Evolutionary conservation across 768 basidiomycete species (phyloP).

Genomic region (Porpolomopsis calyptriformis): DNA sequence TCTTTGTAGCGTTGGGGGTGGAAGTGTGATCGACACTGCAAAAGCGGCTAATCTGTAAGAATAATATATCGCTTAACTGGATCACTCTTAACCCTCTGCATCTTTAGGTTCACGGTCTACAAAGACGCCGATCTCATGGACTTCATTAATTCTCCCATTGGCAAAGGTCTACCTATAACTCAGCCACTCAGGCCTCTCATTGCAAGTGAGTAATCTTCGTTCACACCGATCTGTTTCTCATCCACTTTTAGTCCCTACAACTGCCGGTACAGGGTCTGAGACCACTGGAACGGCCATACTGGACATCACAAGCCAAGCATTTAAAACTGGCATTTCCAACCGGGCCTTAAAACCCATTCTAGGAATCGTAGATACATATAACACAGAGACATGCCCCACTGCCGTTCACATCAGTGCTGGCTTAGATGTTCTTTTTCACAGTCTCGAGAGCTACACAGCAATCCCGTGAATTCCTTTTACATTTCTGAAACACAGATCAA

Average conservation of each 20-base stretch:
- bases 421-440: constrained; percentile 88
- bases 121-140: constrained; percentile 89
- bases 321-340: constrained; percentile 95
- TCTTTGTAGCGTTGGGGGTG: constrained; percentile 65
- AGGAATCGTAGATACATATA: constrained; percentile 80
- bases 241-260: constrained; percentile 36
- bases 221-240: neutral
- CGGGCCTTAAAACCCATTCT: constrained; percentile 84
- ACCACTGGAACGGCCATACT: constrained; percentile 94
- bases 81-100: constrained; percentile 5
- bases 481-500: constrained; percentile 39
- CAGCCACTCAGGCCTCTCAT: constrained; percentile 73
- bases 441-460: constrained; percentile 60
- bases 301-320: constrained; percentile 67
- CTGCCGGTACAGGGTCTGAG: constrained; percentile 84
- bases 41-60: constrained; percentile 85
- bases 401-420: constrained; percentile 92
- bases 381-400: constrained; percentile 87
- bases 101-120: constrained; percentile 71
- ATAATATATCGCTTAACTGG: neutral
- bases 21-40: constrained; percentile 90
- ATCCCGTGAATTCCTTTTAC: constrained; percentile 50
- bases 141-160: constrained; percentile 94
- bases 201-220: constrained; percentile 27
- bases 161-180: constrained; percentile 79